Percentiles rank a stretch among this genome's conserved stretches.
These are phyloP conservation scores for Capsella bursapastoris DNA, from an alignment of 345 rosid species.

Conservation along the genomic window DNA sequence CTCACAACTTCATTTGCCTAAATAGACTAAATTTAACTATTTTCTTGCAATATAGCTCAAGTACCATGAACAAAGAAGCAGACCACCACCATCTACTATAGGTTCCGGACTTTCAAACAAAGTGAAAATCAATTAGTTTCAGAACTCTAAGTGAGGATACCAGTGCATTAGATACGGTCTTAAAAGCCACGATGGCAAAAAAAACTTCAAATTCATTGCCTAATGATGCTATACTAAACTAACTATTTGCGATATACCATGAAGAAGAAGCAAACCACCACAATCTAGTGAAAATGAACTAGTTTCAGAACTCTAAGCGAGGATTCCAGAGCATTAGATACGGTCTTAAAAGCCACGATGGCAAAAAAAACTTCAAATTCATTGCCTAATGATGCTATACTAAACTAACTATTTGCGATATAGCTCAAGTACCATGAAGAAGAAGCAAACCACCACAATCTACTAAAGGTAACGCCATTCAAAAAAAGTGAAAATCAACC, in stretches of 20 bases:
- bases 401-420: neutral
- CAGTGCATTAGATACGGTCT: too few species aligned
- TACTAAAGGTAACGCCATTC: neutral
- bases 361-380: neutral
- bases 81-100: neutral
- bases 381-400: neutral
- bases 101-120: too few species aligned
- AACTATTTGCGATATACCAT: too few species aligned
- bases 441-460: neutral
- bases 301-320: neutral
- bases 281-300: neutral
- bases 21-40: neutral
- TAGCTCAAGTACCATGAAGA: too few species aligned
- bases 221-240: neutral
- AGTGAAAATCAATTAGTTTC: neutral
- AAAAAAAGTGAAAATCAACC: neutral
- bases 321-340: neutral
- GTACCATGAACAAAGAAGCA: slow-evolving; percentile 6
- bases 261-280: too few species aligned
- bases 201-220: neutral
- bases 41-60: neutral
- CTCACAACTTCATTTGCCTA: slow-evolving; percentile 7
- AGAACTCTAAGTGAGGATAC: neutral
- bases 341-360: too few species aligned
- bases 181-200: too few species aligned